These are phyloP conservation scores for Podaxis sp. DNA, from an alignment of 768 basidiomycete genomes.

Conservation along the genomic window DNA sequence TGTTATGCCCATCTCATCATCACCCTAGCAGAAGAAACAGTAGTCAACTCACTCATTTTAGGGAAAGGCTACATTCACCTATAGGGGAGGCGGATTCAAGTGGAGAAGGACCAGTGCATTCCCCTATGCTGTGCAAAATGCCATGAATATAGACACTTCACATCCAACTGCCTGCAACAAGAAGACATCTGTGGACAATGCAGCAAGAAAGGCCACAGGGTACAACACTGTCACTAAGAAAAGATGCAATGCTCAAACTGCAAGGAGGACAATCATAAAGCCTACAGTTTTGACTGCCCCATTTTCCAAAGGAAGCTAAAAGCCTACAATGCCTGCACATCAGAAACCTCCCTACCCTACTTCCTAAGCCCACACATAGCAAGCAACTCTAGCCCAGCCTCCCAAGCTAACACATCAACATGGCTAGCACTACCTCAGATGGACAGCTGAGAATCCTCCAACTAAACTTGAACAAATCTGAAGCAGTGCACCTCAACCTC, in stretches of 20 bases:
- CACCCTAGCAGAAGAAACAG: not conserved
- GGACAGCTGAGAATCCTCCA: constrained; percentile 17
- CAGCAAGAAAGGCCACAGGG: not conserved
- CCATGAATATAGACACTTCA: not conserved
- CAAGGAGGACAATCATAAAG: not conserved
- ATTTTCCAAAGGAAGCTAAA: not conserved
- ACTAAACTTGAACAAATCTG: constrained; percentile 9
- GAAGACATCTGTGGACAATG: not conserved
- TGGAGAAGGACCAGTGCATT: not conserved
- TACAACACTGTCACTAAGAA: not conserved
- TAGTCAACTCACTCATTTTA: not conserved
- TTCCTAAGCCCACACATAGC: too few relatives aligned
- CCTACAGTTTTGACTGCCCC: not conserved
- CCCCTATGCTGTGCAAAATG: not conserved
- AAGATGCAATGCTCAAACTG: not conserved
- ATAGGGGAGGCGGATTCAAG: not conserved
- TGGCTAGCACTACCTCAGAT: not conserved
- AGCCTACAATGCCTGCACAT: too few relatives aligned
- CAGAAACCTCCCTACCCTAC: too few relatives aligned
- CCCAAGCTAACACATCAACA: not conserved
- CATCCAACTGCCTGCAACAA: not conserved
- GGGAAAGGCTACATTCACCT: not conserved
- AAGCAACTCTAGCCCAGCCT: too few relatives aligned
- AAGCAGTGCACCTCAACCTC: constrained; percentile 15
- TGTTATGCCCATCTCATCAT: not conserved